phyloP scores from a whole-genome alignment of 1,284 basidiomycete species.

The Pholiota adiposa region DNA sequence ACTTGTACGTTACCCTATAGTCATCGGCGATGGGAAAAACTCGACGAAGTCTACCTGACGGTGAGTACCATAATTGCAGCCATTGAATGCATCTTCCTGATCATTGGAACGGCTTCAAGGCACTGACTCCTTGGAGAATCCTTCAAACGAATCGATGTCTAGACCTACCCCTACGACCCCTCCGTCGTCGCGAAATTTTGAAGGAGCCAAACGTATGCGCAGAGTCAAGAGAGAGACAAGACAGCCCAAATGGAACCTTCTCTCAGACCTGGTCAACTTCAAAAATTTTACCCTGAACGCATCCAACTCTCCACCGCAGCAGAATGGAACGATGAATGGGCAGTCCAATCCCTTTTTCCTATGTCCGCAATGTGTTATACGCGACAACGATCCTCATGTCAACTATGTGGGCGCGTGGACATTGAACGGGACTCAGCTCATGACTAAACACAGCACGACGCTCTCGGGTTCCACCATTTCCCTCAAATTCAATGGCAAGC shows the following conservation, averaged over 20 bases:
- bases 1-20: constrained; percentile 2
- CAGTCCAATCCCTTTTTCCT: constrained; percentile 1
- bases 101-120: not conserved
- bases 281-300: not conserved
- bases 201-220: not conserved
- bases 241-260: not conserved
- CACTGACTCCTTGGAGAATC: not conserved
- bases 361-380: constrained; percentile 27
- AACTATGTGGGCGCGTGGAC: constrained; percentile 41
- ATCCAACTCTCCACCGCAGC: not conserved
- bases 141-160: constrained; percentile 10
- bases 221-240: not conserved
- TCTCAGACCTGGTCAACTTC: not conserved
- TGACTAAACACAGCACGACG: constrained; percentile 38
- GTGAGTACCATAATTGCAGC: not conserved
- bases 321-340: not conserved
- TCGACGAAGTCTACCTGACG: constrained; percentile 11
- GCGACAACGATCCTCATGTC: constrained; percentile 38
- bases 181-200: not conserved
- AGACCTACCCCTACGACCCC: not conserved
- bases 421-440: constrained; percentile 27
- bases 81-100: not conserved
- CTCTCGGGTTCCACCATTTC: constrained; percentile 34
- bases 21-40: constrained; percentile 16
- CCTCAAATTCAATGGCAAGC: constrained; percentile 43